These are phyloP conservation scores for Venturia aucupariae DNA, from an alignment of 2,329 filamentous ascomycete species.

Conservation along the genomic window DNA sequence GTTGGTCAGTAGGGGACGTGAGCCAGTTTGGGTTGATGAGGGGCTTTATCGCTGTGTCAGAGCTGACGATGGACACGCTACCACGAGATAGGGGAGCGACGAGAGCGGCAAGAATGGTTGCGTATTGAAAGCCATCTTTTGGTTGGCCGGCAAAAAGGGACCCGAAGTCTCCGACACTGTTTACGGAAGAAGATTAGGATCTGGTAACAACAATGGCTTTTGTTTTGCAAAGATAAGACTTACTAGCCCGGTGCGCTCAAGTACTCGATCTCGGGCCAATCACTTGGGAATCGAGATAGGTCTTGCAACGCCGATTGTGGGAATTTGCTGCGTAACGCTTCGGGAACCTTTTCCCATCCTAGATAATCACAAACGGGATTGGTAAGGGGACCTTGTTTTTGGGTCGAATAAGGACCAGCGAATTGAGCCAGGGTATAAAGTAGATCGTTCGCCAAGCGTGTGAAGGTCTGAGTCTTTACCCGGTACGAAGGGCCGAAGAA, in stretches of 20 bases:
- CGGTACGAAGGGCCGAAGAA: slow-evolving; percentile 27
- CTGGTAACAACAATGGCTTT: no score
- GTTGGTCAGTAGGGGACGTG: slow-evolving; percentile 23
- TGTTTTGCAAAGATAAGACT: not conserved
- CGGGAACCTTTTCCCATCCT: slow-evolving; percentile 23
- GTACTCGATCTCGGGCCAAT: slow-evolving; percentile 30
- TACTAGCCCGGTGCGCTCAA: slow-evolving; percentile 19
- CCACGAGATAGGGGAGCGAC: slow-evolving; percentile 28
- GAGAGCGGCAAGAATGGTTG: slow-evolving; percentile 24
- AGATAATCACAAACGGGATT: slow-evolving; percentile 18
- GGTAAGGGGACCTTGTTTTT: slow-evolving; percentile 19
- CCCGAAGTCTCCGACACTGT: slow-evolving; percentile 17
- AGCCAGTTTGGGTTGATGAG: slow-evolving; percentile 30
- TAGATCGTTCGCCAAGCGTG: slow-evolving; percentile 1
- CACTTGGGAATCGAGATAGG: slow-evolving; percentile 21
- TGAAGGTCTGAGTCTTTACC: slow-evolving; percentile 18
- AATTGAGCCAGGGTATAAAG: slow-evolving; percentile 3
- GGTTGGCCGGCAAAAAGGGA: slow-evolving; percentile 20
- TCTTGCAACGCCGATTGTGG: slow-evolving; percentile 14
- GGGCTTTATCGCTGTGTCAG: slow-evolving; percentile 22
- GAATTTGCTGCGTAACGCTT: slow-evolving; percentile 14
- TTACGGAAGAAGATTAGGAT: not conserved
- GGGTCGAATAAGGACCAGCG: not conserved
- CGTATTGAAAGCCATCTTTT: slow-evolving; percentile 25
- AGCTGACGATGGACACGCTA: slow-evolving; percentile 24